These are phyloP conservation scores for Fusarium pininemorale DNA, from an alignment of 2,329 filamentous ascomycete genomes.

Conservation along the genomic window DNA sequence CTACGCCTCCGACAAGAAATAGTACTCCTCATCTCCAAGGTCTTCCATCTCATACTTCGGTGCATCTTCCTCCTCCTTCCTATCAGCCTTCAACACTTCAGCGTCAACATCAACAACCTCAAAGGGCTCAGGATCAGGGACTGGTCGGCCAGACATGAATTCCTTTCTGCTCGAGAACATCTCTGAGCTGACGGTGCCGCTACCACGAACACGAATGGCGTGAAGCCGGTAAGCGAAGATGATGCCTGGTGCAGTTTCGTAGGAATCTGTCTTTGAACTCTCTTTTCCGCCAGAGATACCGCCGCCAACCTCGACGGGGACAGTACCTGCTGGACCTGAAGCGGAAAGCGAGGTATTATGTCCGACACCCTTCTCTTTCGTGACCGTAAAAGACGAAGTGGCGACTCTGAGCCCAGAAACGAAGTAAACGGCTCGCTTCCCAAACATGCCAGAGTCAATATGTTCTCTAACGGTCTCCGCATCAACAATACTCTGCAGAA, in stretches of 20 bases:
- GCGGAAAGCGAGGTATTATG: background rate
- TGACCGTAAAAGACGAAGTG: fast-evolving
- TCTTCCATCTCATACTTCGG: background rate
- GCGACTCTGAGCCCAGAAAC: background rate
- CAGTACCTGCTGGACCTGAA: fast-evolving
- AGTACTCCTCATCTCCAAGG: background rate
- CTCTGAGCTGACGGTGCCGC: background rate
- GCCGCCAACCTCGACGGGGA: fast-evolving
- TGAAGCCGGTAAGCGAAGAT: background rate
- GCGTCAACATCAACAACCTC: background rate
- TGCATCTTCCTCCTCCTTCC: background rate
- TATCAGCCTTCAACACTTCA: background rate
- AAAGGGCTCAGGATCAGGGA: background rate
- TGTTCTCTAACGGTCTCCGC: fast-evolving
- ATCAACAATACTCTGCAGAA: background rate
- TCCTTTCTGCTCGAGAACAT: background rate
- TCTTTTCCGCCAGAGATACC: background rate
- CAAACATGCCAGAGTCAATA: fast-evolving
- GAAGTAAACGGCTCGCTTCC: background rate
- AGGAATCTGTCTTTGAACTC: fast-evolving
- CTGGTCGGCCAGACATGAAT: background rate
- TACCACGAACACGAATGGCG: background rate
- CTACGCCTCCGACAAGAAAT: background rate
- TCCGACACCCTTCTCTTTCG: fast-evolving
- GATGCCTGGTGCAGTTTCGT: background rate